A percentile compares a stretch with the other conserved stretches of the same genome.
phyloP scores from a whole-genome alignment of 176 grass and related monocot species.

The Bothriochloa decipiens region DNA sequence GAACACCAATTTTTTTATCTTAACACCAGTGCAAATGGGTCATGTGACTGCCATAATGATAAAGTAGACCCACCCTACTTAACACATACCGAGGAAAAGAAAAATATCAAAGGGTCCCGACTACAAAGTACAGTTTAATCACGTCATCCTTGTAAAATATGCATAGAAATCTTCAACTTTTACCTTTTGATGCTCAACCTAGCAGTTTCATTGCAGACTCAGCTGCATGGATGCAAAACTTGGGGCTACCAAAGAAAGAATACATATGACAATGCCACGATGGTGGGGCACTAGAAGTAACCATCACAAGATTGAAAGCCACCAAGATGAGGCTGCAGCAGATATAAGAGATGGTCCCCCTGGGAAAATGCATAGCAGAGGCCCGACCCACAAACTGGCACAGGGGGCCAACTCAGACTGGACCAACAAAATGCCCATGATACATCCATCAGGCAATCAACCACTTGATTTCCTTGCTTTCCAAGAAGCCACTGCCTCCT shows the following conservation, averaged over 20 bases:
- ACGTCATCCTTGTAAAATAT: slow-evolving; percentile 39
- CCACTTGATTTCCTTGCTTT: slow-evolving; percentile 51
- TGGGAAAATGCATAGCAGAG: slow-evolving; percentile 33
- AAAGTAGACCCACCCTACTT: slow-evolving; percentile 37
- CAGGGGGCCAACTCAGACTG: slow-evolving; percentile 33
- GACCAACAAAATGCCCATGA: slow-evolving; percentile 57
- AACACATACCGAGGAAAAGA: slow-evolving; percentile 47
- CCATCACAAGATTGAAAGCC: slow-evolving; percentile 37
- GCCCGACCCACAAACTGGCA: slow-evolving; percentile 36
- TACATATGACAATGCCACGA: slow-evolving; percentile 25
- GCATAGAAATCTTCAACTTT: slow-evolving; percentile 29
- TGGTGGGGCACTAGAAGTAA: slow-evolving; percentile 29
- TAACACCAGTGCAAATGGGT: slow-evolving; percentile 44
- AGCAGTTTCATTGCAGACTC: slow-evolving; percentile 24
- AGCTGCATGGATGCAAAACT: slow-evolving; percentile 32
- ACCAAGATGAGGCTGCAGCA: slow-evolving; percentile 34
- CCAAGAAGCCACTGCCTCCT: slow-evolving; percentile 56
- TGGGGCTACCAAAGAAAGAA: slow-evolving; percentile 35
- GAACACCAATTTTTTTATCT: slow-evolving; percentile 51
- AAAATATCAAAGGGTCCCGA: slow-evolving; percentile 28
- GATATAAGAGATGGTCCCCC: slow-evolving; percentile 36
- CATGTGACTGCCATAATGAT: slow-evolving; percentile 64
- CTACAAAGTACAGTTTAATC: slow-evolving; percentile 51
- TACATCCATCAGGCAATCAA: slow-evolving; percentile 48
- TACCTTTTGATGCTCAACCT: slow-evolving; percentile 30